Base-by-base conservation (phyloP, 768 basidiomycete species). In the Fomitopsis pulvina region DNA sequence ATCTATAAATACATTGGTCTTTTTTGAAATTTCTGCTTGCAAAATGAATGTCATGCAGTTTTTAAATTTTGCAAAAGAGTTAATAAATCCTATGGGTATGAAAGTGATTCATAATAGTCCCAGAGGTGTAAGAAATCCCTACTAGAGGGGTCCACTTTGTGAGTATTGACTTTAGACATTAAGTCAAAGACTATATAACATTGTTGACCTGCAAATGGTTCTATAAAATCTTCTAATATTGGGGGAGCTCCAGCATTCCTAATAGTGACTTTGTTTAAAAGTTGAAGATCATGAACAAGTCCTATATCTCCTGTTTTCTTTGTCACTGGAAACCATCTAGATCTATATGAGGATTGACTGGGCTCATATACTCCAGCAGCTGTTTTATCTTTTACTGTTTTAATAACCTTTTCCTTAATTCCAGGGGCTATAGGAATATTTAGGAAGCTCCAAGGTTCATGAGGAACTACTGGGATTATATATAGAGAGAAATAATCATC, bases 381-480 rank as follows among this genome's bases (percentile, higher is more conserved):
- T 1, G 72, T 64, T 49, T 72, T 71, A 1, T 55, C 22, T 22
- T 64, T 56, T 0, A 75, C 41, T 0, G 69, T 47, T 2, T 60
- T 52, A 1, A 67, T n/a, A 34, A 73, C 65, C 49, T 66, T 32
- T 3, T 65, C 58, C 0, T 52, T 6, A n/a, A 70, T 52, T 2
- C 67, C 68, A 3, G 63, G 63, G 0, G 68, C 69, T 18, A 73
- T 70, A 1, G 67, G 69, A 20, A 70, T 66, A 29, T 68, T 66
- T 21, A 48, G 51, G 3, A 58, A 44, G 6, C 49, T 60, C 72
- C 69, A 74, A 1, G 71, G 73, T 0, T 47, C 52, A 43, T 74
- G 73, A 4, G 60, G 54, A 0, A 66, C 51, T 2, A 61, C 62
- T 0, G 68, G 68, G 21, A 69, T 67, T 0, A 63, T 60, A 28